Evolutionary conservation across 2,329 filamentous ascomycete genomes (phyloP), one percentile per base, ranked within the genome.

Genomic region (Chaetothyriales sp.): DNA sequence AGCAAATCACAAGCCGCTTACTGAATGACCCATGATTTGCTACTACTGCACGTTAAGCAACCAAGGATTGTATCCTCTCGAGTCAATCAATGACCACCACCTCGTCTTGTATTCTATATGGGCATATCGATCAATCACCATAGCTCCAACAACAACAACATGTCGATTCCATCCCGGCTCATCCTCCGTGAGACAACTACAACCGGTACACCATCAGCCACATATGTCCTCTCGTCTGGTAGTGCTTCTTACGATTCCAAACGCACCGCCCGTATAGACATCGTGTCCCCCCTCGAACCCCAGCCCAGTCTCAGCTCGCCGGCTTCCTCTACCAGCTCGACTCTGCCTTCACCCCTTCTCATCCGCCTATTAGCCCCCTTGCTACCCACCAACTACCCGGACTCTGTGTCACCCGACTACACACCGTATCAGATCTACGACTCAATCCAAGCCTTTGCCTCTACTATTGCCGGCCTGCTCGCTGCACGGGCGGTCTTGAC

Each of bases 401-500:
- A 88, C 58, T 92, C 83, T 47, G 89, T 95, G 26, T 90, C 84
- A 1, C 71, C 78, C 12, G 88, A 95, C 66, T 95, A 95, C 66
- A 60, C 55, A 10, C 49, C 58, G 3, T 61, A 61, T 51, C 59
- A 61, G 47, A 53, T 61, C 51, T 61, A 59, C 55, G 86, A 92
- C 68, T 89, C 85, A 0, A 73, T 90, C 1, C 86, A 92, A 67
- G 86, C 86, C 25, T 90, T 92, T 66, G 86, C 84, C 50, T 87
- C 83, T 44, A 86, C 84, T 47, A 89, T 92, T 61, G 84, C 83
- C 5, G 79, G 81, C 2, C 73, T 95, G 12, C 73, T 95, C 18
- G 84, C 88, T 44, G 90, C 83, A 51, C 76, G 88, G 50, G 88
- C 89, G 2, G 83, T 94, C 1, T 78, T 95, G 7, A 77, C 90